Conservation (phyloP, 768 basidiomycete genomes). For the Kwoniella europaea region DNA sequence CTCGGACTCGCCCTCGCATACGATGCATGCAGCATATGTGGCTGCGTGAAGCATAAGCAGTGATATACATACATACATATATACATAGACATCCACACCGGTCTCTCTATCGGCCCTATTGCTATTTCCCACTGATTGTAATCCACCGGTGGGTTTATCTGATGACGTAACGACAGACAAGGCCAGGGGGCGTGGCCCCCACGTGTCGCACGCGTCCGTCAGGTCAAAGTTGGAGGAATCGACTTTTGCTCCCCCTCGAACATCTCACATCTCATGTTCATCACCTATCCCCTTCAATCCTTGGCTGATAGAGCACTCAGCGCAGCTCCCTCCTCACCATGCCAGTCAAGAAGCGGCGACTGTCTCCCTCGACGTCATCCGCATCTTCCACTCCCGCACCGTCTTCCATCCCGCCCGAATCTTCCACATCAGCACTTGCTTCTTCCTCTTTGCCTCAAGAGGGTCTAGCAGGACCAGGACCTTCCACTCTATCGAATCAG, state of each 20-base stretch:
- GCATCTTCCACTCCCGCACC: conserved; percentile 31
- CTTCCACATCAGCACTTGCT: not conserved
- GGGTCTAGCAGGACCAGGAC: conserved; percentile 25
- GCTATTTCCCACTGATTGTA: too few species aligned
- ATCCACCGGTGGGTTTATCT: too few species aligned
- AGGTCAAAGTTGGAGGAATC: too few species aligned
- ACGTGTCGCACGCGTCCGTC: not conserved
- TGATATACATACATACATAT: too few species aligned
- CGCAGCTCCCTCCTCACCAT: conserved; percentile 1
- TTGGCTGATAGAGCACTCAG: not conserved
- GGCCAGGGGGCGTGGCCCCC: too few species aligned
- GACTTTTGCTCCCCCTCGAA: not conserved
- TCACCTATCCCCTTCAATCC: too few species aligned
- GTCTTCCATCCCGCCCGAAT: conserved; percentile 1
- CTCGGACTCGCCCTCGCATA: too few species aligned
- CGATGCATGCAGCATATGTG: too few species aligned
- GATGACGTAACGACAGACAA: too few species aligned
- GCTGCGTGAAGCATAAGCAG: too few species aligned
- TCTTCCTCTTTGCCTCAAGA: conserved; percentile 7
- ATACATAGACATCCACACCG: too few species aligned
- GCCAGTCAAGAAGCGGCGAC: conserved; percentile 31
- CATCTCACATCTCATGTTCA: not conserved
- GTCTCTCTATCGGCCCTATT: not conserved
- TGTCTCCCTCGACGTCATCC: conserved; percentile 37
- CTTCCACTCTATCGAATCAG: conserved; percentile 18